Conservation (phyloP, 2,329 filamentous ascomycete species). For the Hypoxylon sp. region DNA sequence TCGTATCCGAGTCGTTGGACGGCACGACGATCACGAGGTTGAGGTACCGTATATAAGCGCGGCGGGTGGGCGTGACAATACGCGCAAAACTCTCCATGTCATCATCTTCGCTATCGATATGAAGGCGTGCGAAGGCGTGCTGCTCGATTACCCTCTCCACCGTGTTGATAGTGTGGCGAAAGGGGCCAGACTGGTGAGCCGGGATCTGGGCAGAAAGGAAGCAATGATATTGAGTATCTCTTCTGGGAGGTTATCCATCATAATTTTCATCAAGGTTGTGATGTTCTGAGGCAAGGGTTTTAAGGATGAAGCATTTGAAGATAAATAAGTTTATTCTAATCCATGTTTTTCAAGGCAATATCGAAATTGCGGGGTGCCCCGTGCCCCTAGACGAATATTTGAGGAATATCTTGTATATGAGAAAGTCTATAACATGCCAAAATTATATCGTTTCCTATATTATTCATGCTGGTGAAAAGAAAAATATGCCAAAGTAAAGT, state of each 20-base stretch:
- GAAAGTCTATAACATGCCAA: not conserved
- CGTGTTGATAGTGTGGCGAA: conserved; percentile 5
- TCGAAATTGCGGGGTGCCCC: not conserved
- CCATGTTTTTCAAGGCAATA: not conserved
- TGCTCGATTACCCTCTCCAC: conserved; percentile 24
- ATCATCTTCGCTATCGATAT: not conserved
- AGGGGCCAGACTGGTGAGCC: not conserved
- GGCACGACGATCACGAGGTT: not conserved
- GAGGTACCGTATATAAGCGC: not conserved
- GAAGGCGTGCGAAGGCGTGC: not conserved
- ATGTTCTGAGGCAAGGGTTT: not conserved
- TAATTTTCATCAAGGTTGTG: not conserved
- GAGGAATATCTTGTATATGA: not conserved
- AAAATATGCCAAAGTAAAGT: not conserved
- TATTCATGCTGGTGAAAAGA: not conserved
- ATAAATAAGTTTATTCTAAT: not conserved
- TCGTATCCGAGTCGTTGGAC: not conserved
- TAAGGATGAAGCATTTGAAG: not conserved
- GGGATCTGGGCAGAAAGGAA: not conserved
- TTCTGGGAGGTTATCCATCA: conserved; percentile 1
- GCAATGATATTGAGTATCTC: conserved; percentile 14
- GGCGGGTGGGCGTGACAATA: not conserved
- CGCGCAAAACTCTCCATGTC: not conserved
- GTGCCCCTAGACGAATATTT: not conserved
- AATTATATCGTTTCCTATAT: not conserved